Evolutionary conservation across 2,329 filamentous ascomycete species (phyloP).

Genomic region (Thelonectria discophora): DNA sequence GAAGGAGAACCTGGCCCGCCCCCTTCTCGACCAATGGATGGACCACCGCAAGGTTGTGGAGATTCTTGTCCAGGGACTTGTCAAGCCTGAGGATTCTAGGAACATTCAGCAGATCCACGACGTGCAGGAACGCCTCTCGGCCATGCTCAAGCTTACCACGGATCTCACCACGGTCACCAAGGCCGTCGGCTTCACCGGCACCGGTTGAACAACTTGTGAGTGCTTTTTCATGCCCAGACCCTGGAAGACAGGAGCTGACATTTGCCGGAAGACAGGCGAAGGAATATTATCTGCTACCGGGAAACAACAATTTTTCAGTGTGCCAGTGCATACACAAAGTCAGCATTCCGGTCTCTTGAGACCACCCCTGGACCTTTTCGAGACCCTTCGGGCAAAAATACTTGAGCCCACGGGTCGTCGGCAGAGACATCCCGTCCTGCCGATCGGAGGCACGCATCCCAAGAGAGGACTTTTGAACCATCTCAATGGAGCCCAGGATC

Average conservation of each 20-base stretch:
- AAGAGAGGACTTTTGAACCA: constrained; percentile 29
- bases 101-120: constrained; percentile 63
- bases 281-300: constrained; percentile 40
- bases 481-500: constrained; percentile 33
- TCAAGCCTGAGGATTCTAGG: constrained; percentile 60
- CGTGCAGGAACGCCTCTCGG: constrained; percentile 59
- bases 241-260: constrained; percentile 21
- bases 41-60: constrained; percentile 72
- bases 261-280: constrained; percentile 14
- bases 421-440: constrained; percentile 32
- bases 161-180: constrained; percentile 41
- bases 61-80: constrained; percentile 61
- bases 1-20: constrained; percentile 47
- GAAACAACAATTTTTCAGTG: constrained; percentile 28
- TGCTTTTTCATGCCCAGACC: not conserved
- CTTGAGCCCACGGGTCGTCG: constrained; percentile 33
- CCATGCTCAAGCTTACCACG: constrained; percentile 61
- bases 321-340: constrained; percentile 38
- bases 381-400: constrained; percentile 27
- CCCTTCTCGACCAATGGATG: constrained; percentile 64
- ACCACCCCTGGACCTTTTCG: constrained; percentile 37
- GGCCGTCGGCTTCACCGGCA: constrained; percentile 40
- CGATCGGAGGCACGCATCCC: constrained; percentile 25
- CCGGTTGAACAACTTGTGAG: constrained; percentile 45
- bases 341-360: constrained; percentile 34